A percentile compares a stretch with the other conserved stretches of the same genome.
phyloP scores from a whole-genome alignment of 2,329 filamentous ascomycete species.

The Fusarium caatingaense region DNA sequence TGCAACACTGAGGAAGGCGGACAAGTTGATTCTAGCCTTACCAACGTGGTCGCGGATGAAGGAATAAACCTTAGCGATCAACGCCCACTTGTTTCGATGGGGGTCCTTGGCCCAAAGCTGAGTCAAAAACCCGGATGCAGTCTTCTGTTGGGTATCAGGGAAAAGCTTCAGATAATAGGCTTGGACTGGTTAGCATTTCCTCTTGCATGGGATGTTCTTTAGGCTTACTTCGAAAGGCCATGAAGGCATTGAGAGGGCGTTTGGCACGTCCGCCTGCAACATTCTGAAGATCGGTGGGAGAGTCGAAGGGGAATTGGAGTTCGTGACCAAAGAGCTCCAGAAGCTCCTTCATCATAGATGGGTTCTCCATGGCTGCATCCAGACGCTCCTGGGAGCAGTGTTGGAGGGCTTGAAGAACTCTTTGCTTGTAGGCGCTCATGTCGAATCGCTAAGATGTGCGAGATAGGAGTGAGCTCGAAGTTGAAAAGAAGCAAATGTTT shows the following conservation, averaged over 20 bases:
- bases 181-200: conserved; percentile 40
- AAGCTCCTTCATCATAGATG: neutral
- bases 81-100: conserved; percentile 62
- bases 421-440: neutral
- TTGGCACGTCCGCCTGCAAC: conserved; percentile 25
- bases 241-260: conserved; percentile 50
- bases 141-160: conserved; percentile 61
- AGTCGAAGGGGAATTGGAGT: neutral
- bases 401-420: neutral
- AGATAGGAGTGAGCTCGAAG: neutral
- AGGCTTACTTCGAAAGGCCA: conserved; percentile 49
- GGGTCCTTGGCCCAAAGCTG: conserved; percentile 62
- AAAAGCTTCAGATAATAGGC: conserved; percentile 62
- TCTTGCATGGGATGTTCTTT: neutral
- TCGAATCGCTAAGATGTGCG: neutral
- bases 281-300: neutral
- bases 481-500: neutral
- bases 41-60: conserved; percentile 62
- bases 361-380: neutral
- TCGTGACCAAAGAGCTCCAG: conserved; percentile 10
- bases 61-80: conserved; percentile 67
- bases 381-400: neutral
- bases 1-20: conserved; percentile 59
- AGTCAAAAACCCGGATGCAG: conserved; percentile 61
- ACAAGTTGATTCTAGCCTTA: conserved; percentile 58